Percentiles rank a stretch among this genome's conserved stretches.
Conservation (phyloP, 2,329 filamentous ascomycete genomes). For the Aspergillus bombycis region DNA sequence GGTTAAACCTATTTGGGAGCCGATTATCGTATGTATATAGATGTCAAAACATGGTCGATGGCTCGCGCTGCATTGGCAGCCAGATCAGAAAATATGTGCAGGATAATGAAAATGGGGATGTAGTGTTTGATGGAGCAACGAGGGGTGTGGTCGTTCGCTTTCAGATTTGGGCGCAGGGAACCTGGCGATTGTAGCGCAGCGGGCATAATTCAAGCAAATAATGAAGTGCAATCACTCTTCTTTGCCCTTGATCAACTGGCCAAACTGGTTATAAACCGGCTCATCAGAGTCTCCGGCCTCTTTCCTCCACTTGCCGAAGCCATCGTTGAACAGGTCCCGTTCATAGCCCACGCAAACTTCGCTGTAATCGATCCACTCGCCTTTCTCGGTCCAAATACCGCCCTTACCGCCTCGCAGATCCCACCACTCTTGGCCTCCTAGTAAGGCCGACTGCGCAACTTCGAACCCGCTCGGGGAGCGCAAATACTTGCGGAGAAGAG, state of each 20-base stretch:
- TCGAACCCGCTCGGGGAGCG: constrained; percentile 47
- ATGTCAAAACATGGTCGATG: background rate
- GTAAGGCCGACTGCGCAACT: constrained; percentile 47
- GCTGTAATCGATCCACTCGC: constrained; percentile 53
- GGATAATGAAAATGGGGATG: background rate
- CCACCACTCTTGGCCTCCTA: constrained; percentile 53
- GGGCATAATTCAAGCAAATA: background rate
- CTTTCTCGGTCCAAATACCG: constrained; percentile 57
- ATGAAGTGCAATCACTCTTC: constrained; percentile 18
- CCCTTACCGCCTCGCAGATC: constrained; percentile 56
- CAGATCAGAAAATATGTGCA: constrained; percentile 14
- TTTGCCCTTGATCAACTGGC: constrained; percentile 41
- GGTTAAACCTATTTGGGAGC: background rate
- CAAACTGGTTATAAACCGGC: constrained; percentile 44
- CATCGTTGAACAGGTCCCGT: constrained; percentile 53
- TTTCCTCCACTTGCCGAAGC: constrained; percentile 44
- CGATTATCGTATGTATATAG: background rate
- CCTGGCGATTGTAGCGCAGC: background rate
- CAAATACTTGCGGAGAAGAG: constrained; percentile 54
- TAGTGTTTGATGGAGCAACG: background rate
- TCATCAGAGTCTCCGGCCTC: constrained; percentile 36
- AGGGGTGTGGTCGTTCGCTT: background rate
- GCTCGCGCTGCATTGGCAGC: background rate
- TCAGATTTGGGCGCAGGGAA: background rate
- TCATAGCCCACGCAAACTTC: constrained; percentile 52